Evolutionary conservation across 2,329 filamentous ascomycete species (phyloP).

Genomic region (Fusarium sp.): DNA sequence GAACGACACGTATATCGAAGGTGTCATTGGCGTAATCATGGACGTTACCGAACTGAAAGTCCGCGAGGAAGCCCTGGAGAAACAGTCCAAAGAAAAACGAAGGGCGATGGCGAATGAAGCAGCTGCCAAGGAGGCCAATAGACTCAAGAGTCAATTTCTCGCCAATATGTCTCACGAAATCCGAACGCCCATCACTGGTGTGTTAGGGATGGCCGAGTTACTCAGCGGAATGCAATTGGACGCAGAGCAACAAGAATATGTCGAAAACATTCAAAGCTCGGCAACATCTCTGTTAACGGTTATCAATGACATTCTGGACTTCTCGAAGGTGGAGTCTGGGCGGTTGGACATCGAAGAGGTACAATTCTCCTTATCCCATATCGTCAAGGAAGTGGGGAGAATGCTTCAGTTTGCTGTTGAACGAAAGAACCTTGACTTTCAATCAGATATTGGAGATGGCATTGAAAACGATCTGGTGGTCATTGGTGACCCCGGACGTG

Average conservation of each 20-base stretch:
- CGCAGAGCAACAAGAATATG: conserved; percentile 77
- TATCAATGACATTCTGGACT: conserved; percentile 91
- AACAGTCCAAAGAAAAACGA: conserved; percentile 74
- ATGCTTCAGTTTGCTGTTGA: conserved; percentile 89
- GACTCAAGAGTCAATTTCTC: conserved; percentile 82
- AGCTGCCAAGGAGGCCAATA: conserved; percentile 81
- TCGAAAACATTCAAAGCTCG: conserved; percentile 81
- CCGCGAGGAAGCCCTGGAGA: conserved; percentile 59
- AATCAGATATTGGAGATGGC: conserved; percentile 69
- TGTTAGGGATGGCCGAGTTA: conserved; percentile 82
- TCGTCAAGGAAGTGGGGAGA: conserved; percentile 82
- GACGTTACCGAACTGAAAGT: conserved; percentile 77
- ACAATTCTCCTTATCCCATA: conserved; percentile 77
- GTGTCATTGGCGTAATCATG: conserved; percentile 82
- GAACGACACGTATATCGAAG: conserved; percentile 66
- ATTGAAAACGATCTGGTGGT: conserved; percentile 77
- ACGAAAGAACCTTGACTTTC: conserved; percentile 79
- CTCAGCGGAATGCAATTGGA: conserved; percentile 73
- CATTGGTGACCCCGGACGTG: conserved; percentile 83
- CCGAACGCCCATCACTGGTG: conserved; percentile 79
- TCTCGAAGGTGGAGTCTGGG: conserved; percentile 86
- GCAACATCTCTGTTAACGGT: conserved; percentile 85
- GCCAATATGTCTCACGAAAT: conserved; percentile 88
- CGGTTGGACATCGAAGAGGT: conserved; percentile 82
- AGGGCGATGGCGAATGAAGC: conserved; percentile 77